Evolutionary conservation across 768 basidiomycete genomes (phyloP).

Genomic region (Leucocoprinus sp.): DNA sequence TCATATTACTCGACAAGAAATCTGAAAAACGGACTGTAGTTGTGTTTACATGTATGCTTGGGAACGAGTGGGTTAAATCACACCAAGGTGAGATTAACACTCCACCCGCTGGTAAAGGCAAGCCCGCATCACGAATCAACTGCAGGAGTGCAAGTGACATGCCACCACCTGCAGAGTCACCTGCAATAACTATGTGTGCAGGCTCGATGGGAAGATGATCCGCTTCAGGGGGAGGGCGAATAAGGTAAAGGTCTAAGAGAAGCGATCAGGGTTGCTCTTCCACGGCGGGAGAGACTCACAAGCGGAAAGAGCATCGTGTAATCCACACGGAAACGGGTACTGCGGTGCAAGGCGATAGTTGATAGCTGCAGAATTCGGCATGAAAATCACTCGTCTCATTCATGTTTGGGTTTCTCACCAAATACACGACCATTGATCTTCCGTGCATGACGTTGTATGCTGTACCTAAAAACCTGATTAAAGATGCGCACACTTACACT

Average conservation of each 20-base stretch:
- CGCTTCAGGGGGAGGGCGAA: constrained; percentile 74
- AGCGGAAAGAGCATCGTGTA: constrained; percentile 84
- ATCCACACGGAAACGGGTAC: constrained; percentile 90
- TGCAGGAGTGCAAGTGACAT: constrained; percentile 78
- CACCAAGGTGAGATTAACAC: constrained; percentile 91
- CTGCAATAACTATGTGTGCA: constrained; percentile 73
- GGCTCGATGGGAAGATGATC: constrained; percentile 77
- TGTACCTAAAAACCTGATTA: constrained; percentile 35
- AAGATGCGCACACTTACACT: neutral
- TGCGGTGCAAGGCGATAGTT: constrained; percentile 90
- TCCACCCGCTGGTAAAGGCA: constrained; percentile 82
- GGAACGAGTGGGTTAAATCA: constrained; percentile 90
- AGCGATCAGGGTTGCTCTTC: neutral
- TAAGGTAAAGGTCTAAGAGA: constrained; percentile 71
- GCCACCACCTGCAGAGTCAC: constrained; percentile 92
- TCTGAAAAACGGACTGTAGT: constrained; percentile 47
- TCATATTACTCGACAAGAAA: neutral
- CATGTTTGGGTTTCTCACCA: constrained; percentile 29
- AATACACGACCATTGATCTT: constrained; percentile 92
- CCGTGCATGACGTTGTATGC: constrained; percentile 77
- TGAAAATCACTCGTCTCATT: constrained; percentile 1
- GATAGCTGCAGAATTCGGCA: constrained; percentile 39
- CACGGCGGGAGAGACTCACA: constrained; percentile 39
- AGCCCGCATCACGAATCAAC: constrained; percentile 73
- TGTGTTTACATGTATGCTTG: constrained; percentile 79